These are phyloP conservation scores for Heliamphora exappendiculata DNA, from an alignment of 148 eudicot species.

Conservation along the genomic window DNA sequence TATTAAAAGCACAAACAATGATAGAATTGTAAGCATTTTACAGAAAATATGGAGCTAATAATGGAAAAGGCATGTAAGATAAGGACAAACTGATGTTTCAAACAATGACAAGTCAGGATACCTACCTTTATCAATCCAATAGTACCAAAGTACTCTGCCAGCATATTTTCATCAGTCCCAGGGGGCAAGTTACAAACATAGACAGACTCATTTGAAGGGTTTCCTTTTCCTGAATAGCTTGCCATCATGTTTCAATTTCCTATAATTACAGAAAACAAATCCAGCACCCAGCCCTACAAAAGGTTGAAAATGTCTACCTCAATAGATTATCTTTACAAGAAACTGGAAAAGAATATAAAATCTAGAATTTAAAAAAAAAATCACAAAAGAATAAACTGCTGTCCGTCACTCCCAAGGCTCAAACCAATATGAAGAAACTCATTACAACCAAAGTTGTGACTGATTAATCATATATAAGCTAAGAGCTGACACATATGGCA, in stretches of 20 bases:
- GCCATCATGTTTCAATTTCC: conserved; percentile 59
- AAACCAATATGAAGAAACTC: neutral
- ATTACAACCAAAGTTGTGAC: too few species aligned
- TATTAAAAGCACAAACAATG: conserved; percentile 17
- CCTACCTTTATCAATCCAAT: conserved; percentile 92
- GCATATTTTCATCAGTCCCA: conserved; percentile 85
- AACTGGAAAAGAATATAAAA: neutral
- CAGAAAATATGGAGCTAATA: neutral
- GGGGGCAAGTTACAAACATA: conserved; percentile 86
- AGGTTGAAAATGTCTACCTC: neutral
- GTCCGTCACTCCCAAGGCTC: neutral
- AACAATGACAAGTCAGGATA: conserved; percentile 7
- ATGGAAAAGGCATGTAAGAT: neutral
- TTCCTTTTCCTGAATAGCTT: conserved; percentile 58
- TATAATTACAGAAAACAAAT: conserved; percentile 22
- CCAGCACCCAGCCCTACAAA: neutral
- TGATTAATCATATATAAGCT: too few species aligned
- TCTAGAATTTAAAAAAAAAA: neutral
- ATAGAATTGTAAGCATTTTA: neutral
- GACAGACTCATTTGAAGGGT: conserved; percentile 63
- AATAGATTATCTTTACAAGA: neutral
- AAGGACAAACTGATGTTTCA: neutral
- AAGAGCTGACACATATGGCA: too few species aligned
- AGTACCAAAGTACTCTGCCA: conserved; percentile 86
- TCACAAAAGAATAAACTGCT: neutral